phyloP scores from a whole-genome alignment of 345 rosid species.

The Linum usitatissimum region DNA sequence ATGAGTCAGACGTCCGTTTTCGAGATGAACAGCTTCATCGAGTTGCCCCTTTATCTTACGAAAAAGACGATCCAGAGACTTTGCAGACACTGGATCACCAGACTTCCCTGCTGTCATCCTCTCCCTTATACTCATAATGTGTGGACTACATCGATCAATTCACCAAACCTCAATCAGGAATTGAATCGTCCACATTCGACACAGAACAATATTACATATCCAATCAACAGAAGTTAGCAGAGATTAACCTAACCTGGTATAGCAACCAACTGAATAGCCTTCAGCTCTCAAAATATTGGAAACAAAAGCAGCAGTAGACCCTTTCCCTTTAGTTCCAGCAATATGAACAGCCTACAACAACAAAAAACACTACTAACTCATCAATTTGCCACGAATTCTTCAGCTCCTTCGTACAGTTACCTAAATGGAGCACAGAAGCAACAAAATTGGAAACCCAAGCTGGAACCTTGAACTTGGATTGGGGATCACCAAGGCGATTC shows the following conservation, averaged over 20 bases:
- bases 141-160: constrained; percentile 50
- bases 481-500: constrained; percentile 71
- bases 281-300: constrained; percentile 61
- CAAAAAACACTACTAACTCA: neutral
- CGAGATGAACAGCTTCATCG: constrained; percentile 44
- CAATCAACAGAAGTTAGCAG: neutral
- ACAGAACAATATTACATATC: neutral
- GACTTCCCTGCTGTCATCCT: constrained; percentile 51
- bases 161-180: constrained; percentile 7
- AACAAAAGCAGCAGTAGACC: constrained; percentile 78
- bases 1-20: constrained; percentile 67
- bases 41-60: constrained; percentile 38
- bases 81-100: constrained; percentile 52
- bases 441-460: constrained; percentile 1
- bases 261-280: constrained; percentile 76
- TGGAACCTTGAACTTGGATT: constrained; percentile 54
- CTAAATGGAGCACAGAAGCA: neutral
- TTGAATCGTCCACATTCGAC: constrained; percentile 1
- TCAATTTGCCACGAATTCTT: neutral
- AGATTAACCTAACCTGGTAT: constrained; percentile 46
- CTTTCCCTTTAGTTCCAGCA: constrained; percentile 95
- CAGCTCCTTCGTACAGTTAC: neutral
- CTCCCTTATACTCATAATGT: constrained; percentile 65
- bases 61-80: constrained; percentile 45
- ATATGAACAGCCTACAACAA: constrained; percentile 55